phyloP scores from a whole-genome alignment of 2,329 filamentous ascomycete genomes.

The Hymenoscyphus fraxineus region DNA sequence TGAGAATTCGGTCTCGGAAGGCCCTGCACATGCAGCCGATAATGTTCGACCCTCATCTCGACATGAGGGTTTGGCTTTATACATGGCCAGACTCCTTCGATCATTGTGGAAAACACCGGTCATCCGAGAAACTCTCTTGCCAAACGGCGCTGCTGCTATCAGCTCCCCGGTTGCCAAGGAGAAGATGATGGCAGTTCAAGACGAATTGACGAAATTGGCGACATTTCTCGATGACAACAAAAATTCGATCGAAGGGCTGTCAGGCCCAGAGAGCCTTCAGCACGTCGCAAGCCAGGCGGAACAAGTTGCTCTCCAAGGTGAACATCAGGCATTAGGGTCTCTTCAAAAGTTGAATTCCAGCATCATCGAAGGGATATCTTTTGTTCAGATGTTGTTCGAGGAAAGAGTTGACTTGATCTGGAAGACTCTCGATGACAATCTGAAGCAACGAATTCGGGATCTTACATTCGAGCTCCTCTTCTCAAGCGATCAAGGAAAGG shows the following conservation, averaged over 20 bases:
- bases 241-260: slow-evolving; percentile 86
- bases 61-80: slow-evolving; percentile 82
- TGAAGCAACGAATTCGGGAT: slow-evolving; percentile 65
- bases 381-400: slow-evolving; percentile 90
- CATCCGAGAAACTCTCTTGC: slow-evolving; percentile 49
- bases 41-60: slow-evolving; percentile 83
- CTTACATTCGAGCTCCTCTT: slow-evolving; percentile 90
- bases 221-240: slow-evolving; percentile 85
- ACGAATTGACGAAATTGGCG: slow-evolving; percentile 72
- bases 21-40: slow-evolving; percentile 65
- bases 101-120: slow-evolving; percentile 83
- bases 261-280: slow-evolving; percentile 83
- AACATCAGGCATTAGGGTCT: slow-evolving; percentile 87
- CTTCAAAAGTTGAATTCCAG: slow-evolving; percentile 81
- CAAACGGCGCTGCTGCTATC: slow-evolving; percentile 58
- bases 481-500: slow-evolving; percentile 71
- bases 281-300: slow-evolving; percentile 78
- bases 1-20: slow-evolving; percentile 65
- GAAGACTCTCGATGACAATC: slow-evolving; percentile 65
- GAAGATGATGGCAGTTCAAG: slow-evolving; percentile 75
- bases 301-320: slow-evolving; percentile 86
- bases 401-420: slow-evolving; percentile 89
- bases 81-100: slow-evolving; percentile 82
- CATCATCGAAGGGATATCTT: slow-evolving; percentile 94
- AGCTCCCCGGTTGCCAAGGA: slow-evolving; percentile 60